These are phyloP conservation scores for Phragmites australis DNA, from an alignment of 176 grass and related monocot genomes.

Conservation along the genomic window DNA sequence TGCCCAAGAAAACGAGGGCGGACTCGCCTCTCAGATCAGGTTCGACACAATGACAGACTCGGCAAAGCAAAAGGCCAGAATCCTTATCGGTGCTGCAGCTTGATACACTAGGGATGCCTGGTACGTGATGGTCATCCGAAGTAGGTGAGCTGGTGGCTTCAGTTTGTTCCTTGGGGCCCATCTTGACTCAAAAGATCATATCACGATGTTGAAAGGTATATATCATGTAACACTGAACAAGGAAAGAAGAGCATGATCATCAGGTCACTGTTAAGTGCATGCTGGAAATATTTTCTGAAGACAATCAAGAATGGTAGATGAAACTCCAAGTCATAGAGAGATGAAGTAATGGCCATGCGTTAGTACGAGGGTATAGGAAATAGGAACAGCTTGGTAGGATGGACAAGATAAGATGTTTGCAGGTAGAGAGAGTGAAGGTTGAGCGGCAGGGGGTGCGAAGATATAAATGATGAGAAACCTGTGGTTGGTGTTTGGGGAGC, in stretches of 20 bases:
- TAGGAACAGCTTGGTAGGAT: too few relatives aligned
- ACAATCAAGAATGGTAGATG: neutral
- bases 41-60: conserved; percentile 83
- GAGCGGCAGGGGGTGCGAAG: too few relatives aligned
- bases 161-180: conserved; percentile 50
- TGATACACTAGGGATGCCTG: conserved; percentile 42
- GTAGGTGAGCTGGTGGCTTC: conserved; percentile 30
- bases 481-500: too few relatives aligned
- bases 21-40: conserved; percentile 69
- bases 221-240: neutral
- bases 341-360: too few relatives aligned
- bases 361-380: too few relatives aligned
- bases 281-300: neutral
- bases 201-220: neutral
- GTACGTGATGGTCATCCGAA: conserved; percentile 32
- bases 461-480: too few relatives aligned
- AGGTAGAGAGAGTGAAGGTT: too few relatives aligned
- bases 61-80: conserved; percentile 53
- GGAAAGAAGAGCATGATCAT: neutral
- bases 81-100: conserved; percentile 69
- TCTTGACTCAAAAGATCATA: conserved; percentile 18
- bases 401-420: too few relatives aligned
- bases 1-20: conserved; percentile 70
- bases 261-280: neutral
- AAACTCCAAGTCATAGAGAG: neutral